A percentile compares a stretch with the other conserved stretches of the same genome.
Conservation (phyloP, 2,329 filamentous ascomycete genomes). For the Penicillium sp. region DNA sequence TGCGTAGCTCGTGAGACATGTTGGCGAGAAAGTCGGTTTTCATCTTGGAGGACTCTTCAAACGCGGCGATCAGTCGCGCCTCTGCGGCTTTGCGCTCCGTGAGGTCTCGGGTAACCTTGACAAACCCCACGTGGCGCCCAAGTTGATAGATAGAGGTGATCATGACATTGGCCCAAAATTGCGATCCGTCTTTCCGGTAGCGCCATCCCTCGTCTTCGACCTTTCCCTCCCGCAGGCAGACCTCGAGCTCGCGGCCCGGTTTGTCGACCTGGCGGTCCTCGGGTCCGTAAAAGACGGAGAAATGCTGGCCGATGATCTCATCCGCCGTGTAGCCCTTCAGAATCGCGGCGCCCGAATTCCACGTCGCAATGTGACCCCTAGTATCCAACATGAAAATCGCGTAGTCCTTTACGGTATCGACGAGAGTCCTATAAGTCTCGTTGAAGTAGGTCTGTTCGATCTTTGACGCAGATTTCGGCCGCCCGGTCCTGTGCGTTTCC, state of each 20-base stretch:
- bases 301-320: conserved; percentile 59
- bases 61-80: conserved; percentile 55
- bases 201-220: conserved; percentile 62
- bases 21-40: conserved; percentile 63
- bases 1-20: conserved; percentile 64
- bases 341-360: conserved; percentile 57
- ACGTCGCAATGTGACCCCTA: conserved; percentile 55
- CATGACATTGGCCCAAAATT: conserved; percentile 61
- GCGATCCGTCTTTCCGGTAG: conserved; percentile 56
- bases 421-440: conserved; percentile 60
- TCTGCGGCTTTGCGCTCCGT: conserved; percentile 57
- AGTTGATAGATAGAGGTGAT: conserved; percentile 57
- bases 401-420: conserved; percentile 62
- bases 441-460: conserved; percentile 49
- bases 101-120: conserved; percentile 59
- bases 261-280: conserved; percentile 53
- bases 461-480: conserved; percentile 22
- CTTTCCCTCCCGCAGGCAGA: conserved; percentile 55
- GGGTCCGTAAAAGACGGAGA: conserved; percentile 56
- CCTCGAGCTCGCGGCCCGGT: conserved; percentile 52
- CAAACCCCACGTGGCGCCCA: conserved; percentile 56
- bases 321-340: conserved; percentile 56
- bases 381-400: conserved; percentile 63
- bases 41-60: conserved; percentile 62
- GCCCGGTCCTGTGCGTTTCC: conserved; percentile 41